Evolutionary conservation across 2,329 filamentous ascomycete genomes (phyloP).

Genomic region (Clonostachys rhizophaga): DNA sequence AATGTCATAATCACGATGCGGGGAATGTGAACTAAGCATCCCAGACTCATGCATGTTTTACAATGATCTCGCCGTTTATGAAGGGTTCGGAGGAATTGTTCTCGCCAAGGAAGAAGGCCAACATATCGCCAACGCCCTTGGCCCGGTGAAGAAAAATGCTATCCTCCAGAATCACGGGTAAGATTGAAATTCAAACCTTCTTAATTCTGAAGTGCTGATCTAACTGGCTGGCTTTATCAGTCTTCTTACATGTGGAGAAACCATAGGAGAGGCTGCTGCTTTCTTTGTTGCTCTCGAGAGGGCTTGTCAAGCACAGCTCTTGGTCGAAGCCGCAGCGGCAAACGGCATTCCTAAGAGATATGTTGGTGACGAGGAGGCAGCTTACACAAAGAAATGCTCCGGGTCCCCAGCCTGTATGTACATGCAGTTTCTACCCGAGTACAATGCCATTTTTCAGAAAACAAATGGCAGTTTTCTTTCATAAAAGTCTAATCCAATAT

Average conservation of each 20-base stretch:
- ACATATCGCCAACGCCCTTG: conserved; percentile 58
- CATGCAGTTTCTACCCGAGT: conserved; percentile 26
- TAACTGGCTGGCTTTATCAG: conserved; percentile 20
- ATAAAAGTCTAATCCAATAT: conserved; percentile 1
- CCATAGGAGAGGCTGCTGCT: conserved; percentile 70
- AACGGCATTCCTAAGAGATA: conserved; percentile 20
- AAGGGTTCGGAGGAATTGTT: conserved; percentile 43
- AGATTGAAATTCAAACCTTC: no score
- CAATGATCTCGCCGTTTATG: conserved; percentile 61
- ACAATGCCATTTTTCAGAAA: conserved; percentile 19
- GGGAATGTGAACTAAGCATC: no score
- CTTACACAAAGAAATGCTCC: conserved; percentile 19
- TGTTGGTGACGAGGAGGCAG: conserved; percentile 34
- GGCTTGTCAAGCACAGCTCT: conserved; percentile 43
- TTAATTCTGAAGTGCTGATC: not conserved
- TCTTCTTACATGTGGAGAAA: conserved; percentile 61
- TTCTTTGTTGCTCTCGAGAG: conserved; percentile 64
- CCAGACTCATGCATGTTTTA: conserved; percentile 56
- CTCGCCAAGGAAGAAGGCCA: conserved; percentile 59
- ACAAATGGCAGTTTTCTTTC: conserved; percentile 19
- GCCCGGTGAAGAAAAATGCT: conserved; percentile 49
- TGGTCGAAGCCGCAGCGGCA: conserved; percentile 17
- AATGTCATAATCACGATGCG: not conserved
- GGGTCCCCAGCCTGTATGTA: conserved; percentile 21
- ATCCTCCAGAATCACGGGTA: conserved; percentile 66